A percentile compares a stretch with the other conserved stretches of the same genome.
phyloP scores from a whole-genome alignment of 176 grass and related monocot genomes.

The Juncus effusus region DNA sequence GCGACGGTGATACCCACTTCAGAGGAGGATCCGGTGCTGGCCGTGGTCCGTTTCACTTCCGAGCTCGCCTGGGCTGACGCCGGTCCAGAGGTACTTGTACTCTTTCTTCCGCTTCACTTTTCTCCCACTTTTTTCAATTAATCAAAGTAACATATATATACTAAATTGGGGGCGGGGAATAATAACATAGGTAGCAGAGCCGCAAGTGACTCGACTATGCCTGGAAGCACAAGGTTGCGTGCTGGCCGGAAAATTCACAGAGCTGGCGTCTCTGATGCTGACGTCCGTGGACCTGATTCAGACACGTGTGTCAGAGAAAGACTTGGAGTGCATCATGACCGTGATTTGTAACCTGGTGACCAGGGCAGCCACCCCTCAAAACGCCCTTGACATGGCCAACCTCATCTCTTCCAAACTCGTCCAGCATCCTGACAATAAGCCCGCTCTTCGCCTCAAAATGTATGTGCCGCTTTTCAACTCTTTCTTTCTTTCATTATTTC shows the following conservation, averaged over 20 bases:
- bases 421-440: slow-evolving; percentile 59
- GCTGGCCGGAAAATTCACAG: slow-evolving; percentile 50
- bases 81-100: slow-evolving; percentile 50
- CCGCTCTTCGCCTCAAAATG: slow-evolving; percentile 72
- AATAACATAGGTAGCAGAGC: slow-evolving; percentile 45
- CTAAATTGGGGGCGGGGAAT: slow-evolving; percentile 9
- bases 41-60: slow-evolving; percentile 63
- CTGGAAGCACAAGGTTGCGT: slow-evolving; percentile 76
- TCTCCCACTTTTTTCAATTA: neutral
- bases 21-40: slow-evolving; percentile 88
- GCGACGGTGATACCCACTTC: slow-evolving; percentile 72
- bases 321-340: slow-evolving; percentile 82
- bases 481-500: neutral
- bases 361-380: slow-evolving; percentile 52
- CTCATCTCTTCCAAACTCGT: slow-evolving; percentile 71
- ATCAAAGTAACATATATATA: neutral
- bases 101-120: neutral
- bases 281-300: slow-evolving; percentile 63
- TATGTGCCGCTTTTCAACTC: slow-evolving; percentile 11
- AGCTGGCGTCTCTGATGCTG: slow-evolving; percentile 81
- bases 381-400: slow-evolving; percentile 70
- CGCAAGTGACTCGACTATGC: slow-evolving; percentile 63
- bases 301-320: slow-evolving; percentile 61
- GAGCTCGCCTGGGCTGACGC: slow-evolving; percentile 88
- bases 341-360: slow-evolving; percentile 86